A percentile compares a stretch with the other conserved stretches of the same genome.
Evolutionary conservation across 495 filamentous ascomycete species (phyloP).

Genomic region (Aspergillus ostianus): DNA sequence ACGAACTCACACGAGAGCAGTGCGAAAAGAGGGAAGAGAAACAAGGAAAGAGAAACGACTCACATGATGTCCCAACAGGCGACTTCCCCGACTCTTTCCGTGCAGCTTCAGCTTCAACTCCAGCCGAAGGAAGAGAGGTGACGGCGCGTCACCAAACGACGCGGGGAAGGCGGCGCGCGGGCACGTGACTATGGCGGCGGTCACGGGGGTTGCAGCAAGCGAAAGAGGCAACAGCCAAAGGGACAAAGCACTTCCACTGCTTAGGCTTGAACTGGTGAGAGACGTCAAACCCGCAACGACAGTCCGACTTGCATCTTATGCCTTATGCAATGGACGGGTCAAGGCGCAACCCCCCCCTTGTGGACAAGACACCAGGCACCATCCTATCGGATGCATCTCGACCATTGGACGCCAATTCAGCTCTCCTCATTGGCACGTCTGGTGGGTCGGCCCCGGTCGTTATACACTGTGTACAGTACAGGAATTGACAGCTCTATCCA

Average conservation of each 20-base stretch:
- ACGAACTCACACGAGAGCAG: neutral
- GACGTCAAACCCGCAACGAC: neutral
- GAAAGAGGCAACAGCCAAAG: neutral
- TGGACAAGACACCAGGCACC: neutral
- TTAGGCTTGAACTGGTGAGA: too few species aligned
- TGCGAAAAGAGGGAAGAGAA: neutral
- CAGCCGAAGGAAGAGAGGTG: neutral
- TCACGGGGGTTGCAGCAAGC: neutral
- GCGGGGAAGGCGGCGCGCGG: conserved; percentile 32
- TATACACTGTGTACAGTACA: conserved; percentile 13
- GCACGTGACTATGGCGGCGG: conserved; percentile 24
- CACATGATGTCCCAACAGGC: conserved; percentile 7
- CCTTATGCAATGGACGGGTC: neutral
- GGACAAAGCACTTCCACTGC: too few species aligned
- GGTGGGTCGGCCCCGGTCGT: neutral
- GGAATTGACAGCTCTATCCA: conserved; percentile 20
- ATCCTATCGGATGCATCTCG: neutral
- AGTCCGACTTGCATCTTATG: too few species aligned
- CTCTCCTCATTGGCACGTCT: neutral
- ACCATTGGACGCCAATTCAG: conserved; percentile 6
- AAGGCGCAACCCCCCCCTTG: neutral
- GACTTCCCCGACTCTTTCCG: too few species aligned
- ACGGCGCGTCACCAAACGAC: conserved; percentile 5
- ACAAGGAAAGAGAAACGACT: neutral
- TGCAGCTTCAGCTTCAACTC: too few species aligned